Evolutionary conservation across 345 rosid species (phyloP).

Genomic region (Trapa incisa): DNA sequence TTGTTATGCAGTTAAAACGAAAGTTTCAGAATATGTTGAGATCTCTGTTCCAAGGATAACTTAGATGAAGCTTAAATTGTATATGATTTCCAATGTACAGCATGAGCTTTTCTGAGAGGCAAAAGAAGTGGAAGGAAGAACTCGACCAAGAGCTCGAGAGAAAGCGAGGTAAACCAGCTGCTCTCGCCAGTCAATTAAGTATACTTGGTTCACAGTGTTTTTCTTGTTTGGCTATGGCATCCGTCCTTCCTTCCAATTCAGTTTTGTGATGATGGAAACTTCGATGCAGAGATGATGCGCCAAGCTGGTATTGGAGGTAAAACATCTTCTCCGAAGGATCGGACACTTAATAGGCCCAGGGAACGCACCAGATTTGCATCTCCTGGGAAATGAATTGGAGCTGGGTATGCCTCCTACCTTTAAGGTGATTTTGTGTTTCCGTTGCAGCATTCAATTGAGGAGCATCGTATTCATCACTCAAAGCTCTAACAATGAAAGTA

Average conservation of each 20-base stretch:
- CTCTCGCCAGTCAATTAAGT: too few species aligned
- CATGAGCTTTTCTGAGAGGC: conserved; percentile 36
- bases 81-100: conserved; percentile 10
- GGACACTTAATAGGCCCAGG: conserved; percentile 50
- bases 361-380: conserved; percentile 90
- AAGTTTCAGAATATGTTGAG: too few species aligned
- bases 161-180: conserved; percentile 43
- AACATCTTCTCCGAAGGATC: conserved; percentile 73
- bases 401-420: neutral
- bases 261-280: neutral
- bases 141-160: conserved; percentile 91
- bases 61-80: neutral
- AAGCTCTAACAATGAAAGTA: too few species aligned
- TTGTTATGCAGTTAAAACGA: neutral
- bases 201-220: neutral
- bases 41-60: too few species aligned
- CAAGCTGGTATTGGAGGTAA: conserved; percentile 54
- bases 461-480: neutral
- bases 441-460: conserved; percentile 4
- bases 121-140: conserved; percentile 82
- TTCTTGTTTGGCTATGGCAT: neutral
- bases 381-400: conserved; percentile 31
- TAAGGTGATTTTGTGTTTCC: neutral
- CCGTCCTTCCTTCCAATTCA: neutral
- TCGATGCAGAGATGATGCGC: conserved; percentile 68